These are phyloP conservation scores for Penicillium angulare DNA, from an alignment of 495 filamentous ascomycete genomes.

Conservation along the genomic window DNA sequence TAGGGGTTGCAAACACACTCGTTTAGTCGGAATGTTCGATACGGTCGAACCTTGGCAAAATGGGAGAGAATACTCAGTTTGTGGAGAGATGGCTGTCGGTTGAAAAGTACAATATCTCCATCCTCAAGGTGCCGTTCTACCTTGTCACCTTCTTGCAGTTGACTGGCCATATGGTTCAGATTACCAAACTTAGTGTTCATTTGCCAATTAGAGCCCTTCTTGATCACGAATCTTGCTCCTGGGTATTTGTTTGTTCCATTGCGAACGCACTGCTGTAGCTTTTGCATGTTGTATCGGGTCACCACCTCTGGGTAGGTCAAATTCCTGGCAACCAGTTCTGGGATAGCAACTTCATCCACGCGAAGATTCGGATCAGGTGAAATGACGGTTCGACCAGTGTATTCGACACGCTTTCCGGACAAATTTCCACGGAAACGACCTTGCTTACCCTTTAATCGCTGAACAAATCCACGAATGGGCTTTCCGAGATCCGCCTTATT, in stretches of 20 bases:
- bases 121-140: conserved; percentile 96
- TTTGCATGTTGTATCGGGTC: conserved; percentile 76
- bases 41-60: conserved; percentile 86
- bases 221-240: conserved; percentile 79
- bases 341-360: conserved; percentile 92
- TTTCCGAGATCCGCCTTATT: conserved; percentile 73
- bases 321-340: conserved; percentile 84
- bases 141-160: conserved; percentile 77
- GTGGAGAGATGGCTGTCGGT: conserved; percentile 95
- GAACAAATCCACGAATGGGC: conserved; percentile 87
- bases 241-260: conserved; percentile 78
- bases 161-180: conserved; percentile 61
- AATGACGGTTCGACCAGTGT: conserved; percentile 96
- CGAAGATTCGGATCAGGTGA: conserved; percentile 93
- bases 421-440: conserved; percentile 95
- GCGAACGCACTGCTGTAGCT: conserved; percentile 66
- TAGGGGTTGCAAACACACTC: conserved; percentile 98
- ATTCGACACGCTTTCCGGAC: conserved; percentile 97
- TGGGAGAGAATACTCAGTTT: conserved; percentile 97
- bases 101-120: conserved; percentile 95
- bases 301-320: conserved; percentile 92
- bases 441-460: conserved; percentile 94
- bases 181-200: conserved; percentile 73
- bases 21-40: conserved; percentile 95
- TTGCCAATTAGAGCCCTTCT: conserved; percentile 66